Evolutionary conservation across 164 flowering plant genomes (phyloP), one percentile per base, ranked within the genome.

Genomic region (Magnolia changhungtana): DNA sequence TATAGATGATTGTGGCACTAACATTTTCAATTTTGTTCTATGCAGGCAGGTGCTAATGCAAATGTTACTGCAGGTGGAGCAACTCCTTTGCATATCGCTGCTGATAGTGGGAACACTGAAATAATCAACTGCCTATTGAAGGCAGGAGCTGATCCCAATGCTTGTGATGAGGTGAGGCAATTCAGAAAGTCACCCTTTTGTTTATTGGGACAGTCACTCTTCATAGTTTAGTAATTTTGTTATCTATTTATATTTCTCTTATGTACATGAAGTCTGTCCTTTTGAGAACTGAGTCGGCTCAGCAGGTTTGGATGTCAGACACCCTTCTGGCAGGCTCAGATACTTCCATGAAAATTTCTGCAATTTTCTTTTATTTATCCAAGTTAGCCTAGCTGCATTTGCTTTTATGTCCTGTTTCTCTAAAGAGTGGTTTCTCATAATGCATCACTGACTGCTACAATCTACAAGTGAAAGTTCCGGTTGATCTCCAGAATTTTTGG

Each of bases 71-170:
- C 95, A 72, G 99, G 98, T 80, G 98, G 98, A 73, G 96, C 95
- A 67, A 93, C 98, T 50, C 93, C 99, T 74, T 82, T 96, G 84
- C 98, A 91, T 81, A 88, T 94, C 72, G 98, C 99, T 78, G 96
- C 98, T 79, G 95, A 94, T 84, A 78, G 49, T 84, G 99, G 98
- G 71, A 87, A 74, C 83, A 55, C 73, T 19, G 96, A 91, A 71
- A 83, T 94, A 21, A 81, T 94, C 61, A 86, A 82, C 67, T 88
- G 93, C 82, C 87, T 96, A 74, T 69, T 96, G 78, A 85, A 93
- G 78, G 95, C 94, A 82, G 98, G 97, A 79, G 98, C 98, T 65
- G 98, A 96, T 89, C 95, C 99, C 8, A 89, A 94, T 85, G 79
- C 77, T 24, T 23, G 74, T 66, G 98, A 94, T 82, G 98, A 93